Conservation (phyloP, 768 basidiomycete genomes). For the Tricholoma hemisulphureum region DNA sequence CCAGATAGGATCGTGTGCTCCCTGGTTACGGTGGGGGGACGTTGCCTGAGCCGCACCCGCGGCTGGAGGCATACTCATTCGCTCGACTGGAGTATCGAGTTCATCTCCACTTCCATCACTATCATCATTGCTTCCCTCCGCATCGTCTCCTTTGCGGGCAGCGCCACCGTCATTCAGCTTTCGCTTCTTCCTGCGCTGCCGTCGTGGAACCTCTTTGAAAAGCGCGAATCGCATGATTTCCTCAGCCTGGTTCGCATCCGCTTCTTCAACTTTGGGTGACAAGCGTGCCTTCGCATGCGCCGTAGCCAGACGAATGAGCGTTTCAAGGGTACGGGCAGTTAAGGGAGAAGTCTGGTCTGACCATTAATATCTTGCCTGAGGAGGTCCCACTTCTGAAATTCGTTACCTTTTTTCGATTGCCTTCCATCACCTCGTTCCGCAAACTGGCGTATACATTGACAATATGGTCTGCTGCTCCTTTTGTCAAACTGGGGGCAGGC, state of each 20-base stretch:
- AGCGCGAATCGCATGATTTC: conserved; percentile 95
- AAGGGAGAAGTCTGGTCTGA: conserved; percentile 83
- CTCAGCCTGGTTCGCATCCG: conserved; percentile 88
- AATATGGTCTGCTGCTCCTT: conserved; percentile 93
- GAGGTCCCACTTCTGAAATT: conserved; percentile 4
- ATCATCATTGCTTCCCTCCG: conserved; percentile 53
- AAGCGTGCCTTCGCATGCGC: conserved; percentile 97
- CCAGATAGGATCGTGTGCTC: conserved; percentile 59
- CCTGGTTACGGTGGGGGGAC: conserved; percentile 26
- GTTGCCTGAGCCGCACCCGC: conserved; percentile 18
- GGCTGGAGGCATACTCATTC: conserved; percentile 50
- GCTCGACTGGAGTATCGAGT: conserved; percentile 36
- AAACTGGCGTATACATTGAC: conserved; percentile 89
- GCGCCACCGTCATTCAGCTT: conserved; percentile 74
- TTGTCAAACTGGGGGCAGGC: conserved; percentile 79
- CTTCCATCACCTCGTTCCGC: conserved; percentile 88
- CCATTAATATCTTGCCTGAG: conserved; percentile 12
- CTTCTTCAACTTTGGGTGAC: conserved; percentile 77
- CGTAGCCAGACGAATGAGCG: conserved; percentile 94
- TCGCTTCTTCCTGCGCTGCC: conserved; percentile 78
- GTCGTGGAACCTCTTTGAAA: conserved; percentile 94
- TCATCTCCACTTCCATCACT: conserved; percentile 52
- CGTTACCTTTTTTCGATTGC: conserved; percentile 80
- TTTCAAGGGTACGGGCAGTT: conserved; percentile 98
- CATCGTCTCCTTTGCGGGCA: conserved; percentile 44